These are phyloP conservation scores for Talaromyces borbonicus DNA, from an alignment of 495 filamentous ascomycete genomes.

Conservation along the genomic window DNA sequence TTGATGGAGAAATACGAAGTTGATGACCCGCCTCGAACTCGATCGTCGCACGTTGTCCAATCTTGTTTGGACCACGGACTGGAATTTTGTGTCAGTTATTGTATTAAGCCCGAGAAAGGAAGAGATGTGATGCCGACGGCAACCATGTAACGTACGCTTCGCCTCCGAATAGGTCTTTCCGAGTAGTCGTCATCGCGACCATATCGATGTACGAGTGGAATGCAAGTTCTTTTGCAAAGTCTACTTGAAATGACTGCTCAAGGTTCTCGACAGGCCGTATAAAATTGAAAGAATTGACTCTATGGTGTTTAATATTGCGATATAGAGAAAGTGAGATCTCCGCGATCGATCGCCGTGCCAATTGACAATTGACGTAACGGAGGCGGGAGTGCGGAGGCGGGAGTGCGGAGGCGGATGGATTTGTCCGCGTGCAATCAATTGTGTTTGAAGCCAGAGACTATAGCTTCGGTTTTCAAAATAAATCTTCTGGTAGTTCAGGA, in stretches of 20 bases:
- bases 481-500: too few species aligned
- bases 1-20: slow-evolving; percentile 38
- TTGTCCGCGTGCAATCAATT: too few species aligned
- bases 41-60: slow-evolving; percentile 64
- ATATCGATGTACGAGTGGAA: too few species aligned
- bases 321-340: neutral
- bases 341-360: neutral
- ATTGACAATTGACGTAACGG: slow-evolving; percentile 2
- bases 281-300: neutral
- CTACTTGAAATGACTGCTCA: too few species aligned
- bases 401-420: too few species aligned
- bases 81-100: too few species aligned
- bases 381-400: neutral
- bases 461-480: too few species aligned
- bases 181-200: slow-evolving; percentile 1
- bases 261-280: too few species aligned
- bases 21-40: slow-evolving; percentile 61
- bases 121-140: neutral
- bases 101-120: too few species aligned
- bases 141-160: neutral
- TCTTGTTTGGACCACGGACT: slow-evolving; percentile 50
- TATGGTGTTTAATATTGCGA: neutral
- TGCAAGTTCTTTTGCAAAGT: too few species aligned
- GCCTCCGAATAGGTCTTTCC: slow-evolving; percentile 2
- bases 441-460: too few species aligned